Percentiles rank a stretch among this genome's conserved stretches.
Conservation (phyloP, 2,329 filamentous ascomycete species). For the Chrysoporthe puriensis region DNA sequence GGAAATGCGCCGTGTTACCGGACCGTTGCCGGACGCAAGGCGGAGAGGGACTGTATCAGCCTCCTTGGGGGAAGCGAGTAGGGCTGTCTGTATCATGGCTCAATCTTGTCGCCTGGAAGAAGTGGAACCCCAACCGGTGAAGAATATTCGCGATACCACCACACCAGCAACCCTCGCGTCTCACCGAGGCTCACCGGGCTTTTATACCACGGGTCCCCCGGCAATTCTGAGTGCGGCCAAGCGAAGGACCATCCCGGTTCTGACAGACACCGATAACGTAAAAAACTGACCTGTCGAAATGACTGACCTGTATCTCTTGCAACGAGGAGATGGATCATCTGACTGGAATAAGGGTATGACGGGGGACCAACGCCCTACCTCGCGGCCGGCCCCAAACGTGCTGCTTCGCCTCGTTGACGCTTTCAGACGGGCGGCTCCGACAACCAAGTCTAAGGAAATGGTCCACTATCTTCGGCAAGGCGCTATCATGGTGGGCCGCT, state of each 20-base stretch:
- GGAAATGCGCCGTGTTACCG: constrained; percentile 42
- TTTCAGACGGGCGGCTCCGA: constrained; percentile 9
- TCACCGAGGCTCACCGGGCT: not conserved
- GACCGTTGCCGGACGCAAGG: constrained; percentile 43
- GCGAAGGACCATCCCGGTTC: not conserved
- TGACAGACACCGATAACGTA: not conserved
- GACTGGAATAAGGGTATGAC: not conserved
- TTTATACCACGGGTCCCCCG: constrained; percentile 6
- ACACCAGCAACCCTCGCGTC: not conserved
- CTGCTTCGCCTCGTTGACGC: too few species aligned
- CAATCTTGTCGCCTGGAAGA: not conserved
- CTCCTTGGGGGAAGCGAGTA: not conserved
- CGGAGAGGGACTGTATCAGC: constrained; percentile 37
- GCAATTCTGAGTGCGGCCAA: not conserved
- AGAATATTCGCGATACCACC: not conserved
- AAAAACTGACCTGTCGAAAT: not conserved
- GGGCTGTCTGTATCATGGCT: constrained; percentile 1
- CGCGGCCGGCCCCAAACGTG: not conserved
- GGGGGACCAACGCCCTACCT: not conserved
- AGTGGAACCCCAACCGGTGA: not conserved
- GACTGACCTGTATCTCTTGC: not conserved
- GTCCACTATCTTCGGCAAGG: not conserved
- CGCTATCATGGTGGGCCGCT: not conserved
- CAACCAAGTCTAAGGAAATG: not conserved
- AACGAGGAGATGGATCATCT: not conserved